Conservation (phyloP, 257 asterid genomes). For the Cinchona pubescens region DNA sequence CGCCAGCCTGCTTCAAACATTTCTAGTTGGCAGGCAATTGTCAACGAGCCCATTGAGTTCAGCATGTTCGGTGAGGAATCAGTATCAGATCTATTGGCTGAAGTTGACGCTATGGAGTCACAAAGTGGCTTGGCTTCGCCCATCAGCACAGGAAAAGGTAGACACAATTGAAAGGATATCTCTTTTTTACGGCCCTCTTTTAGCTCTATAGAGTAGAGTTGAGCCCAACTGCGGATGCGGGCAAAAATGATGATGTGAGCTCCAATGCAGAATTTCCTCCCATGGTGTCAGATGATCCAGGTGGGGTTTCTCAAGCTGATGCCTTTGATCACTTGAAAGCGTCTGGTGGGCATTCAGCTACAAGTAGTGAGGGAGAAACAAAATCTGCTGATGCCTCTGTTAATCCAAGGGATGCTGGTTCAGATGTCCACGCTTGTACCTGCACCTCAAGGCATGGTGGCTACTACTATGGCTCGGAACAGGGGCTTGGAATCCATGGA, state of each 20-base stretch:
- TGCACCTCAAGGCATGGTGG: slow-evolving; percentile 37
- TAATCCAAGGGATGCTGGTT: slow-evolving; percentile 38
- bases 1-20: slow-evolving; percentile 32
- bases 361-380: slow-evolving; percentile 82
- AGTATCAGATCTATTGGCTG: slow-evolving; percentile 49
- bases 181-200: too few relatives aligned
- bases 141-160: too few relatives aligned
- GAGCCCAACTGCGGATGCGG: slow-evolving; percentile 38
- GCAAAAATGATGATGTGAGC: slow-evolving; percentile 46
- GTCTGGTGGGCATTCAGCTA: slow-evolving; percentile 61
- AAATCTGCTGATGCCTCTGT: slow-evolving; percentile 38
- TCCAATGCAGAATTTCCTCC: slow-evolving; percentile 35
- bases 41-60: slow-evolving; percentile 41
- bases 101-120: slow-evolving; percentile 55
- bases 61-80: slow-evolving; percentile 52
- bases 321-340: slow-evolving; percentile 47
- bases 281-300: slow-evolving; percentile 25
- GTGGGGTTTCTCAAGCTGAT: slow-evolving; percentile 32
- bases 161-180: too few relatives aligned
- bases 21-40: slow-evolving; percentile 32
- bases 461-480: slow-evolving; percentile 27
- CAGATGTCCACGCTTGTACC: slow-evolving; percentile 43
- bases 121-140: slow-evolving; percentile 48
- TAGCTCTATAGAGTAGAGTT: slow-evolving; percentile 46
- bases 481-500: slow-evolving; percentile 44